phyloP scores from a whole-genome alignment of 306 rosid genomes.

The Quillaja saponaria region DNA sequence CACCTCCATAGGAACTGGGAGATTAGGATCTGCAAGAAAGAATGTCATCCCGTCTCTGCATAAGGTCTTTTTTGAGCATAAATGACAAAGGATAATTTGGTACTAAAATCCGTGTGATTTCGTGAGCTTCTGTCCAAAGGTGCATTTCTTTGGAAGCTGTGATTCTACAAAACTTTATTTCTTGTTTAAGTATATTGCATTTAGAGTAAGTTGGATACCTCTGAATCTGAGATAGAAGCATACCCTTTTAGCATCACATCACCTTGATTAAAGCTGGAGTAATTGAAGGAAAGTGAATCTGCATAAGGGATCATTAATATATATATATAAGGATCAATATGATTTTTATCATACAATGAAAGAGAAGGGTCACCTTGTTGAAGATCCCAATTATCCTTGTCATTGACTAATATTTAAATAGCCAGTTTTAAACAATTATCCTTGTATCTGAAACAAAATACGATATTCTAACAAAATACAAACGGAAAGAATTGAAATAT shows the following conservation, averaged over 20 bases:
- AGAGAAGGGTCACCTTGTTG: too few relatives aligned
- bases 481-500: too few relatives aligned
- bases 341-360: constrained; percentile 24
- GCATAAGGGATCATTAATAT: constrained; percentile 16
- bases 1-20: constrained; percentile 37
- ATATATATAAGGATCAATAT: constrained; percentile 5
- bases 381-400: too few relatives aligned
- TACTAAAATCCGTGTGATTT: constrained; percentile 39
- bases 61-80: not conserved
- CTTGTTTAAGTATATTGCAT: not conserved
- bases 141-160: constrained; percentile 26
- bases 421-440: too few relatives aligned
- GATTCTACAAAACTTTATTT: constrained; percentile 37
- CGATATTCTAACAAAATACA: not conserved
- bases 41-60: constrained; percentile 56
- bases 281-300: constrained; percentile 15
- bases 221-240: constrained; percentile 12
- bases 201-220: constrained; percentile 35
- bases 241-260: constrained; percentile 27
- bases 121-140: constrained; percentile 38
- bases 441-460: too few relatives aligned
- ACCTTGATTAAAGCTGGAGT: too few relatives aligned
- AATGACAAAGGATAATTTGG: constrained; percentile 48
- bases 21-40: constrained; percentile 43
- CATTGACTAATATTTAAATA: too few relatives aligned